Base-by-base conservation (phyloP, 306 rosid genomes). In the Cucurbita maxima region DNA sequence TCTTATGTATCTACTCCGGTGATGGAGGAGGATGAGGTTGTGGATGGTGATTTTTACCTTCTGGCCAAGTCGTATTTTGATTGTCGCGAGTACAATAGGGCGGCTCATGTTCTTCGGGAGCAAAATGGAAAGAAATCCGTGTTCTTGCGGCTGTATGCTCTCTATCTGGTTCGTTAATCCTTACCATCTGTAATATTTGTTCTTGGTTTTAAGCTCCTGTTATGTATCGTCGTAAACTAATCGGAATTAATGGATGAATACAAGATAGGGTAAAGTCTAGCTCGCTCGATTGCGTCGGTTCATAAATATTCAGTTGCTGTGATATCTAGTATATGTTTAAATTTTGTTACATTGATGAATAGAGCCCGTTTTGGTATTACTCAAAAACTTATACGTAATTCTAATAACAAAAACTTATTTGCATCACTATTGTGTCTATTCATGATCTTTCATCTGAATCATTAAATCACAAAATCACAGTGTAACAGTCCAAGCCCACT, bases 1-100 rank as follows among this genome's bases (percentile, higher is more conserved):
- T 95, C 97, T 0, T 91, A 95, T 44, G 88, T 91, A 1, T 81
- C 95, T 44, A 95, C 99, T 51, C 99, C 99, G 8, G 88, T 87
- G 11, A 88, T 95, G 97, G 97, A 91, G 83, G 99, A 94, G 76
- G 97, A 94, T 36, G 96, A 88, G 36, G 73, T 83, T n/a, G 87
- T 89, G 10, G 97, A 87, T 73, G 88, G 82, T 38, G 97, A 89
- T 72, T 85, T 85, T 50, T 94, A 90, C 84, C 92, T 91, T 37
- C 81, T 91, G 79, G 99, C 99, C 3, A 91, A 91, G 85, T 83
- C 97, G 10, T 91, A 87, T 72, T 91, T 94, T 36, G 96, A 94
- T 52, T 89, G 97, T 79, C 86, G 97, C 2, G 97, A 94, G 80
- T 94, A 90, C 72, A 90, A 72, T 71, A 83, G 99, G 77, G 96